Evolutionary conservation across 768 basidiomycete genomes (phyloP).

Genomic region (Lentinula raphanica): DNA sequence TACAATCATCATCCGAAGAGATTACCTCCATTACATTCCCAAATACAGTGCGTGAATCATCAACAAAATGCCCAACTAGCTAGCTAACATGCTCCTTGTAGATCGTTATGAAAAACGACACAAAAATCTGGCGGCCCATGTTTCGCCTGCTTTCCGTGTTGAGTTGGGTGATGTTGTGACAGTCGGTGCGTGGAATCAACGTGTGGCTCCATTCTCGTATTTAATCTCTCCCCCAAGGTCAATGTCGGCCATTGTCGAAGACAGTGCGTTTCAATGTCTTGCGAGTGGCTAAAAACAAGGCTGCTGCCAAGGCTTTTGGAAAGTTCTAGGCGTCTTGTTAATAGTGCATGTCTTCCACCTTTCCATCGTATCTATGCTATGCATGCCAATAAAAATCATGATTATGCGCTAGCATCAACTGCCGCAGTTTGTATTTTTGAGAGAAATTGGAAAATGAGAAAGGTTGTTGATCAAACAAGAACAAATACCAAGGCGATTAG

Average conservation of each 20-base stretch:
- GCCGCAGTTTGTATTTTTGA: background rate
- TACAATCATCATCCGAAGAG: slow-evolving; percentile 92
- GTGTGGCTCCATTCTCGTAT: slow-evolving; percentile 4
- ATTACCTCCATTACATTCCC: slow-evolving; percentile 94
- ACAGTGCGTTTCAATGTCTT: slow-evolving; percentile 99
- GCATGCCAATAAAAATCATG: slow-evolving; percentile 21
- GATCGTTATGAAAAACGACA: slow-evolving; percentile 99
- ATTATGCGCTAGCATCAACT: slow-evolving; percentile 10
- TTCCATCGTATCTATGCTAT: slow-evolving; percentile 21
- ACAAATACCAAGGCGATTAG: slow-evolving; percentile 24
- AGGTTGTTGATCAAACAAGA: slow-evolving; percentile 24
- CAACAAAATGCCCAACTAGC: background rate
- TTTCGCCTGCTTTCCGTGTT: slow-evolving; percentile 98
- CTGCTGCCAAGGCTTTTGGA: slow-evolving; percentile 82
- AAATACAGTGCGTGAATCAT: slow-evolving; percentile 80
- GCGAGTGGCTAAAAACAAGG: slow-evolving; percentile 92
- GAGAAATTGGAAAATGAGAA: background rate
- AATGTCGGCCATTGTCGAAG: slow-evolving; percentile 98
- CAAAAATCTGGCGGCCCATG: slow-evolving; percentile 96
- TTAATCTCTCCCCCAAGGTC: slow-evolving; percentile 45
- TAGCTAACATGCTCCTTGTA: slow-evolving; percentile 22
- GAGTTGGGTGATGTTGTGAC: slow-evolving; percentile 92
- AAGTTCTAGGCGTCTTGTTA: slow-evolving; percentile 65
- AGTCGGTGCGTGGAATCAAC: slow-evolving; percentile 63
- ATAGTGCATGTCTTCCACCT: slow-evolving; percentile 5